These are phyloP conservation scores for Phalaenopsis hybrid DNA, from an alignment of 116 monocot species.

Conservation along the genomic window DNA sequence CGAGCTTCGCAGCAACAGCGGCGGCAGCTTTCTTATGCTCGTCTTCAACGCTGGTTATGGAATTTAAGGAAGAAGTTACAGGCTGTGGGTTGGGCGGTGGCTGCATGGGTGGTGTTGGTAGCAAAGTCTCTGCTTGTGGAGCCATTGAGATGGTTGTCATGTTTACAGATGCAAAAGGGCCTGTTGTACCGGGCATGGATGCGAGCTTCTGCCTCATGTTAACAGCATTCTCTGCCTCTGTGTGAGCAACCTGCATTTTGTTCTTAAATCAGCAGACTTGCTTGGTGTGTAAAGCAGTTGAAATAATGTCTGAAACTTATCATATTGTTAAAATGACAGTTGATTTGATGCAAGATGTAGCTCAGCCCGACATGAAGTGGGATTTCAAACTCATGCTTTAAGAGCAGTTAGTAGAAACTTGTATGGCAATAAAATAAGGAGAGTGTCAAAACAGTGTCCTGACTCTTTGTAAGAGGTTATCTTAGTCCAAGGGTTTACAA, in stretches of 20 bases:
- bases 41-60: slow-evolving; percentile 41
- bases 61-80: slow-evolving; percentile 31
- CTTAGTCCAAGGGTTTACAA: too few species aligned
- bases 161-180: background rate
- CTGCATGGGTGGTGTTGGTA: slow-evolving; percentile 8
- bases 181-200: background rate
- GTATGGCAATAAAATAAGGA: background rate
- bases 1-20: slow-evolving; percentile 76
- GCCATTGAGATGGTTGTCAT: background rate
- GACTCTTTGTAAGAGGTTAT: too few species aligned
- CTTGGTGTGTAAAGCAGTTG: background rate
- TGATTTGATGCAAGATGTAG: background rate
- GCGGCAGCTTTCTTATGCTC: slow-evolving; percentile 85
- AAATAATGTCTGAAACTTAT: background rate
- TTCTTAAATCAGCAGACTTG: background rate
- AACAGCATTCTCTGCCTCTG: slow-evolving; percentile 31
- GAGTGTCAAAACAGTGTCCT: too few species aligned
- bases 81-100: slow-evolving; percentile 23
- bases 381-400: background rate
- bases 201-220: slow-evolving; percentile 44
- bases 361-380: background rate
- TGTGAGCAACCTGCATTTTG: slow-evolving; percentile 47
- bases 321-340: background rate
- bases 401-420: background rate
- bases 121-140: slow-evolving; percentile 10